phyloP scores from a whole-genome alignment of 305 asterid species.

The Euphrasia arctica region DNA sequence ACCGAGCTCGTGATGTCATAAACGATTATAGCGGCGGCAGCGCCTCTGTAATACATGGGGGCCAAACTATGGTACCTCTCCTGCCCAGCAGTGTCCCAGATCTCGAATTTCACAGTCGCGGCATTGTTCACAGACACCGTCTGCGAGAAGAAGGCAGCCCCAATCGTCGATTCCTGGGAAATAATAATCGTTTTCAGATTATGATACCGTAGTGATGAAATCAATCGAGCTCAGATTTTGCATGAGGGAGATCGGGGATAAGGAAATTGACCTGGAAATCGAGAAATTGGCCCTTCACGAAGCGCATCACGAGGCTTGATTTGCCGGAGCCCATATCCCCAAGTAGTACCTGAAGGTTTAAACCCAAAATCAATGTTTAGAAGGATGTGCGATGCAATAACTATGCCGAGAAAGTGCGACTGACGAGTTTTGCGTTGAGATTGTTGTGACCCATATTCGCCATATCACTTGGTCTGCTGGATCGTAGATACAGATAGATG shows the following conservation, averaged over 20 bases:
- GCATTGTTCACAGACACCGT: conserved; percentile 68
- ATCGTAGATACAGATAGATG: too few relatives aligned
- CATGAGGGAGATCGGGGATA: conserved; percentile 4
- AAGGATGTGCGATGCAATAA: conserved; percentile 3
- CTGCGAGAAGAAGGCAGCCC: conserved; percentile 92
- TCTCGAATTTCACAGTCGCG: conserved; percentile 90
- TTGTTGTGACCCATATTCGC: conserved; percentile 58
- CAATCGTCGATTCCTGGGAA: conserved; percentile 86
- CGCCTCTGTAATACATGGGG: conserved; percentile 89
- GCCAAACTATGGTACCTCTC: conserved; percentile 98
- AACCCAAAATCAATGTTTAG: conserved; percentile 3
- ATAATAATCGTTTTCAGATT: conserved; percentile 10
- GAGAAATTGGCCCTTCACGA: conserved; percentile 91
- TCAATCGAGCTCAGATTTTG: conserved; percentile 17
- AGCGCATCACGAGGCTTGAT: conserved; percentile 89
- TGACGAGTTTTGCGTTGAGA: conserved; percentile 86
- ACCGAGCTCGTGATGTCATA: conserved; percentile 86
- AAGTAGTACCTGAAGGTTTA: conserved; percentile 58
- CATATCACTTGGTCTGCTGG: conserved; percentile 24
- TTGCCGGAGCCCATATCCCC: conserved; percentile 99
- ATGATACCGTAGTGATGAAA: conserved; percentile 5
- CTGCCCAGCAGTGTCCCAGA: conserved; percentile 98
- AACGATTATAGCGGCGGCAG: conserved; percentile 89
- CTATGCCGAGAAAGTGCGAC: conserved; percentile 12
- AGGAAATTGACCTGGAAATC: conserved; percentile 69